A percentile compares a stretch with the other conserved stretches of the same genome.
phyloP scores from a whole-genome alignment of 805 yeast species.

The Komagataella phaffii region DNA sequence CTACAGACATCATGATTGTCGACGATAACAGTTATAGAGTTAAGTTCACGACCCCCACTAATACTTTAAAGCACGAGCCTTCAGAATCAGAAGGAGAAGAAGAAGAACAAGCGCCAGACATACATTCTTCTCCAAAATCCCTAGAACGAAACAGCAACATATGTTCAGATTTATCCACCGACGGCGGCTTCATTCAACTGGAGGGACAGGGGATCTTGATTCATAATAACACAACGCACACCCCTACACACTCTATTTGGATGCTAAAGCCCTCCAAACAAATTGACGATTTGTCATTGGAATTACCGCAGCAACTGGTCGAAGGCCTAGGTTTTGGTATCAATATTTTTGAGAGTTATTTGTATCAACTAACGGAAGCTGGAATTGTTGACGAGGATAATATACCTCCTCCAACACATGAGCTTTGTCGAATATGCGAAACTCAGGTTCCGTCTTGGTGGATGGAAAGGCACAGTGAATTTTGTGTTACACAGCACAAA shows the following conservation, averaged over 20 bases:
- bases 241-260: slow-evolving; percentile 87
- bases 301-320: slow-evolving; percentile 58
- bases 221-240: slow-evolving; percentile 38
- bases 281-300: slow-evolving; percentile 45
- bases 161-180: slow-evolving; percentile 28
- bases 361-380: slow-evolving; percentile 47
- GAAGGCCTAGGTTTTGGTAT: slow-evolving; percentile 82
- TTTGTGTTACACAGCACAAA: slow-evolving; percentile 76
- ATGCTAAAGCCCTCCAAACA: slow-evolving; percentile 67
- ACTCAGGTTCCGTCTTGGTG: slow-evolving; percentile 91
- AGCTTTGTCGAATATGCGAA: slow-evolving; percentile 88
- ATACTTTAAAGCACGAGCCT: slow-evolving; percentile 8
- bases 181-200: slow-evolving; percentile 53
- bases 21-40: slow-evolving; percentile 75
- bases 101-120: slow-evolving; percentile 1
- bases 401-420: slow-evolving; percentile 70
- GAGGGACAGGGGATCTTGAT: slow-evolving; percentile 93
- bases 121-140: not conserved
- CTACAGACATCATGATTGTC: slow-evolving; percentile 52
- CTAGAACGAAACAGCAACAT: not conserved
- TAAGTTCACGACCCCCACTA: slow-evolving; percentile 47
- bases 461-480: slow-evolving; percentile 81
- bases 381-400: slow-evolving; percentile 49
- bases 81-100: slow-evolving; percentile 7
- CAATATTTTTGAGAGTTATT: slow-evolving; percentile 65